Evolutionary conservation across 768 basidiomycete species (phyloP), one percentile per base, ranked within the genome.

Genomic region (Serendipita vermifera): DNA sequence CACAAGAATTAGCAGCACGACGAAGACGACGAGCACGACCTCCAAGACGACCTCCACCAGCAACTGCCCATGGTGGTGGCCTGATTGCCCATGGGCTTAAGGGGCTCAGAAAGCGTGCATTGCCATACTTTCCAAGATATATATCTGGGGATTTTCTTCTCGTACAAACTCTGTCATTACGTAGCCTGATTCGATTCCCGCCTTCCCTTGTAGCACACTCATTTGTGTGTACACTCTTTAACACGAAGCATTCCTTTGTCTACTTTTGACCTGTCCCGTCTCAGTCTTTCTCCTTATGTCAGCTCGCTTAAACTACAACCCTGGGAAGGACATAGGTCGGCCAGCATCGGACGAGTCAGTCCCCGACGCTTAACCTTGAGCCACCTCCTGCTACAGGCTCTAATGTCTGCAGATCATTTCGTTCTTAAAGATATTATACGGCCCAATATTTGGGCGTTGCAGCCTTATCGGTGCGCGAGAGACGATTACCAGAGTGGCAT

Each of bases 401-500:
- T 70, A 15, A 73, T 76, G 33, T 90, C 93, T 0, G 67, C 80
- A n/a, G 46, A 51, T 2, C 93, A 96, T 69, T 98, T 96, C 65
- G 73, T 81, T 63, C 82, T 98, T 57, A 82, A 87, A 69, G 69
- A 72, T 32, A 85, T 87, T 55, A 86, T 97, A 62, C 78, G 93
- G n/a, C 85, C 89, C 2, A 99, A 98, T 65, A 93, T 99, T 64
- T 84, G 96, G 46, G 72, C 87, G 0, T 74, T 99, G 13, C 81
- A 83, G 46, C 96, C 96, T 0, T 98, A 99, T 69, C 82, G 93
- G 29, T 97, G 92, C 63, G 96, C 96, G 0, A 76, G 96, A 43
- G 94, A 99, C 64, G 94, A 99, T 71, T 99, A 96, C 71, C 80
- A 82, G 46, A 72, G 79, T 2, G 93, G 93, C 22, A 83, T 97